Evolutionary conservation across 2,329 filamentous ascomycete genomes (phyloP).

Genomic region (Emmonsia crescens): DNA sequence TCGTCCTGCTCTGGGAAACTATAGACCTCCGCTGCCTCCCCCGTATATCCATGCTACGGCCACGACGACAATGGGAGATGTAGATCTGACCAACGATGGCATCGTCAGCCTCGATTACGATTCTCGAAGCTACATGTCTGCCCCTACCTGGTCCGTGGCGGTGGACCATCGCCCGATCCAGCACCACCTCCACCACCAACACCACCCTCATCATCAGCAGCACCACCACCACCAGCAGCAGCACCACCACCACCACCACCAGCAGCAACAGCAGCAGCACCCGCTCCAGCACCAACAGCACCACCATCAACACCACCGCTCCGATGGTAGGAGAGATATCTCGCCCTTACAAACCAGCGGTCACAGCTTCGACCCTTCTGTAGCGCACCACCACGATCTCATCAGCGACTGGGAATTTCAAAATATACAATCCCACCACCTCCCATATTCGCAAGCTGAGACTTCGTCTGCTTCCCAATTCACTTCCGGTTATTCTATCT

Average conservation of each 20-base stretch:
- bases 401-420: conserved; percentile 39
- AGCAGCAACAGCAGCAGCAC: not conserved
- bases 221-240: conserved; percentile 1
- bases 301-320: conserved; percentile 15
- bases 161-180: conserved; percentile 27
- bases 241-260: not conserved
- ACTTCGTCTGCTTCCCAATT: conserved; percentile 45
- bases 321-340: conserved; percentile 30
- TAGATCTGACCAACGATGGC: conserved; percentile 35
- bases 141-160: conserved; percentile 33
- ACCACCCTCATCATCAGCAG: not conserved
- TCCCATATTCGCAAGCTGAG: conserved; percentile 39
- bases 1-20: not conserved
- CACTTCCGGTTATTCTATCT: conserved; percentile 44
- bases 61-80: conserved; percentile 31
- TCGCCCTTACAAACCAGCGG: conserved; percentile 35
- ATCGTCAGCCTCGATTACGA: conserved; percentile 39
- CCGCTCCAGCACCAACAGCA: not conserved
- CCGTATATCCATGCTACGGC: conserved; percentile 5
- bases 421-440: conserved; percentile 28
- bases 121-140: conserved; percentile 35
- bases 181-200: not conserved
- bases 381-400: conserved; percentile 34
- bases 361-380: conserved; percentile 34
- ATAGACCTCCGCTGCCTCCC: conserved; percentile 15